Percentiles rank a stretch among this genome's conserved stretches.
phyloP scores from a whole-genome alignment of 306 rosid genomes.

The Quercus mongolica region DNA sequence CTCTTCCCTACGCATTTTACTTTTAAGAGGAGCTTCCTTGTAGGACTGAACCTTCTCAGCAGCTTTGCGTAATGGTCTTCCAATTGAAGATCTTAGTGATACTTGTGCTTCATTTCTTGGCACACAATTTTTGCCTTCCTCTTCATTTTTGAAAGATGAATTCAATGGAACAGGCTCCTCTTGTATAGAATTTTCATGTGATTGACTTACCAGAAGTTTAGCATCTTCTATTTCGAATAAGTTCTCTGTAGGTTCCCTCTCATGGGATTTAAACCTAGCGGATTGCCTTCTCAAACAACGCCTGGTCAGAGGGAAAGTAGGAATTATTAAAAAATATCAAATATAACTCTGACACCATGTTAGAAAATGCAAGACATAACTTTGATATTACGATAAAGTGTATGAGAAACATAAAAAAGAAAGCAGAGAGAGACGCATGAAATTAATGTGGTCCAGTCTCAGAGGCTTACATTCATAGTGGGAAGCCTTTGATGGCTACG shows the following conservation, averaged over 20 bases:
- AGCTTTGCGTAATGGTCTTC: conserved; percentile 61
- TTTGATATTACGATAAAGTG: no score
- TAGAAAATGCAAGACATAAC: no score
- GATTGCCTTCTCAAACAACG: conserved; percentile 65
- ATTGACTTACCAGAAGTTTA: conserved; percentile 3
- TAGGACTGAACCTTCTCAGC: conserved; percentile 61
- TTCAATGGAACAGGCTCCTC: conserved; percentile 9
- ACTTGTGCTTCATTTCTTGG: conserved; percentile 31
- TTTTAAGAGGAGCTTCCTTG: conserved; percentile 53
- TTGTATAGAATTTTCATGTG: neutral
- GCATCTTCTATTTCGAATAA: conserved; percentile 67
- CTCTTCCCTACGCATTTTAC: conserved; percentile 57
- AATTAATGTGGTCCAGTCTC: no score
- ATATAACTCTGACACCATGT: no score
- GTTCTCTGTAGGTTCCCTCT: conserved; percentile 43
- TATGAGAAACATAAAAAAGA: no score
- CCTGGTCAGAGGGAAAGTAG: conserved; percentile 26
- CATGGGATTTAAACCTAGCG: conserved; percentile 38
- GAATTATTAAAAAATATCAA: neutral
- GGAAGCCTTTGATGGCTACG: no score
- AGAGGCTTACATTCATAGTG: no score
- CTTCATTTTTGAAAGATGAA: conserved; percentile 14
- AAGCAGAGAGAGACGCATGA: no score
- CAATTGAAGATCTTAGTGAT: conserved; percentile 47
- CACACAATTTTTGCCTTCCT: conserved; percentile 24